phyloP scores from a whole-genome alignment of 371 early-diverging fungal species.

The Mucor plumbeus region DNA sequence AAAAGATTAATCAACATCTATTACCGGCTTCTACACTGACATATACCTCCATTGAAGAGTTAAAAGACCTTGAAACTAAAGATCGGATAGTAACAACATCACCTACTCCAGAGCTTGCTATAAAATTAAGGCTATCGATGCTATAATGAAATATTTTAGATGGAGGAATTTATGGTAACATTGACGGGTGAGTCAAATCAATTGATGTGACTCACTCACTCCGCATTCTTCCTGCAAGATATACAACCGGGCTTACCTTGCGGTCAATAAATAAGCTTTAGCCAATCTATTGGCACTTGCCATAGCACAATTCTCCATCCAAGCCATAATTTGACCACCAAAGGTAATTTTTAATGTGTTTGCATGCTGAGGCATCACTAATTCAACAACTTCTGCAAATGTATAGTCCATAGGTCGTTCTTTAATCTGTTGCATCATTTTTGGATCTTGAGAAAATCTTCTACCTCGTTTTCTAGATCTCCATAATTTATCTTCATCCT shows the following conservation, averaged over 20 bases:
- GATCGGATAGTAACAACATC: slow-evolving; percentile 66
- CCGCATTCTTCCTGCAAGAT: neutral
- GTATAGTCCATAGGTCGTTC: slow-evolving; percentile 54
- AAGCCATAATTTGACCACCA: slow-evolving; percentile 83
- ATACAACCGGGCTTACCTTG: slow-evolving; percentile 47
- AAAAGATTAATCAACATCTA: neutral
- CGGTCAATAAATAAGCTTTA: slow-evolving; percentile 62
- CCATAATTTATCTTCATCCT: slow-evolving; percentile 1
- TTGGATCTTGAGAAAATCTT: slow-evolving; percentile 49
- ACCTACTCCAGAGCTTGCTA: slow-evolving; percentile 59
- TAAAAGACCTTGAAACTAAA: slow-evolving; percentile 60
- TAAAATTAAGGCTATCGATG: slow-evolving; percentile 61
- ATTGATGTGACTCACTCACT: slow-evolving; percentile 17
- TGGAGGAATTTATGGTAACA: neutral
- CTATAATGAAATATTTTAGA: slow-evolving; percentile 16
- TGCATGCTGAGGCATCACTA: slow-evolving; percentile 80
- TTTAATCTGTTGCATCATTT: slow-evolving; percentile 35
- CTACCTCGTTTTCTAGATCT: slow-evolving; percentile 21
- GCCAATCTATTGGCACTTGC: slow-evolving; percentile 69
- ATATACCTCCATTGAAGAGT: slow-evolving; percentile 68
- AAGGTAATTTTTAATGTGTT: slow-evolving; percentile 76
- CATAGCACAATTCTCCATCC: slow-evolving; percentile 76
- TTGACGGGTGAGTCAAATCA: slow-evolving; percentile 8
- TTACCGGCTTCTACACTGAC: slow-evolving; percentile 63
- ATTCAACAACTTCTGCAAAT: slow-evolving; percentile 69